Conservation (phyloP, 768 basidiomycete species). For the Amanita rubescens region DNA sequence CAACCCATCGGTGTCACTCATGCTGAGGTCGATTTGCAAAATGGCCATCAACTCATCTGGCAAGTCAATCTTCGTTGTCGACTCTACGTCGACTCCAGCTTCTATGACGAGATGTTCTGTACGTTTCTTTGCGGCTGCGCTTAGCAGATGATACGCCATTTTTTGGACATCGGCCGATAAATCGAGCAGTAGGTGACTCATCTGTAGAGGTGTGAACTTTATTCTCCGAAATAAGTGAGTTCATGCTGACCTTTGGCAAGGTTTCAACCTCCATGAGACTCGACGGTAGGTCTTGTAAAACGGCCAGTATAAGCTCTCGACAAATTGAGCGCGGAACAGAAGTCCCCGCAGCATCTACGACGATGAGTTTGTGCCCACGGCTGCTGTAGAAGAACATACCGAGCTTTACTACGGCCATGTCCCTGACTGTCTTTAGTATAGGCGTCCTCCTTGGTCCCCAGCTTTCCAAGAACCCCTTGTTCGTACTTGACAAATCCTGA, state of each 20-base stretch:
- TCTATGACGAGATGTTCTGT: constrained; percentile 87
- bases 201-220: constrained; percentile 32
- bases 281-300: constrained; percentile 60
- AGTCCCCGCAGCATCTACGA: constrained; percentile 19
- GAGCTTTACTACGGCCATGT: constrained; percentile 47
- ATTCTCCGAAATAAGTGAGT: not conserved
- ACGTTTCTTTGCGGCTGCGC: constrained; percentile 57
- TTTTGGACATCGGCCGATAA: constrained; percentile 57
- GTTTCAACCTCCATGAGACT: constrained; percentile 57
- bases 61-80: constrained; percentile 41
- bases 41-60: constrained; percentile 63
- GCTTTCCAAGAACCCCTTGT: constrained; percentile 60
- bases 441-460: constrained; percentile 56
- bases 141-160: constrained; percentile 69
- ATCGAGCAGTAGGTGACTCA: constrained; percentile 76
- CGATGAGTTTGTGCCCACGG: constrained; percentile 8
- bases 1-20: constrained; percentile 27
- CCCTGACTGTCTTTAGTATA: constrained; percentile 51
- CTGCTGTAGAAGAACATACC: constrained; percentile 32
- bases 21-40: constrained; percentile 40
- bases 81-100: constrained; percentile 71
- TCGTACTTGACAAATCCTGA: constrained; percentile 62
- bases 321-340: constrained; percentile 62
- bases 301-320: constrained; percentile 57
- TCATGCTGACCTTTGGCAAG: constrained; percentile 46